Percentiles rank a stretch among this genome's conserved stretches.
phyloP scores from a whole-genome alignment of 2,329 filamentous ascomycete species.

The Incumbomyces lentus region DNA sequence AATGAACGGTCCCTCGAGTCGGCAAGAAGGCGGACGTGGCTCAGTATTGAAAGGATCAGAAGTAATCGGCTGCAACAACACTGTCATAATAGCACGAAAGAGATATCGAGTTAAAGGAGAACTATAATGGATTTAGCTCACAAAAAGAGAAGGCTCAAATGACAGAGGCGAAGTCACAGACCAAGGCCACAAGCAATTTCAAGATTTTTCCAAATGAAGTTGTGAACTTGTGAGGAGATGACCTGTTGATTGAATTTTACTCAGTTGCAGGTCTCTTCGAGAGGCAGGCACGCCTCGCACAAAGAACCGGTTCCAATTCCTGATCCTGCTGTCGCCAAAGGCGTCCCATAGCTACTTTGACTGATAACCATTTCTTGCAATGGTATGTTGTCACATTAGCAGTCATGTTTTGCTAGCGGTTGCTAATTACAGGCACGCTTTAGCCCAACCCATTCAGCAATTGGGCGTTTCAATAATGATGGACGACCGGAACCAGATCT shows the following conservation, averaged over 20 bases:
- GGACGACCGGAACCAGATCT: too few species aligned
- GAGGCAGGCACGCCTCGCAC: too few species aligned
- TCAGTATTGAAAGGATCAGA: not conserved
- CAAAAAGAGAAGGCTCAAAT: conserved; percentile 2
- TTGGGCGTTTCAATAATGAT: too few species aligned
- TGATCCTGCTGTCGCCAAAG: too few species aligned
- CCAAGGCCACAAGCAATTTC: conserved; percentile 6
- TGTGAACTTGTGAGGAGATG: not conserved
- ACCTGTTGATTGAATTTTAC: not conserved
- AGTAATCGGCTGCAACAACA: conserved; percentile 1
- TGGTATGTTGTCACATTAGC: too few species aligned
- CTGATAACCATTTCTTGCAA: too few species aligned
- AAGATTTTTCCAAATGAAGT: conserved; percentile 8
- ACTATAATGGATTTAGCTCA: conserved; percentile 1
- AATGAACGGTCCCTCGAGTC: not conserved
- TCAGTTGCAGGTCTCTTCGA: too few species aligned
- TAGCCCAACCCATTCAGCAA: too few species aligned
- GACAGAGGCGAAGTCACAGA: conserved; percentile 7
- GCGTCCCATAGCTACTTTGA: too few species aligned
- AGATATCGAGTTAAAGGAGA: conserved; percentile 1
- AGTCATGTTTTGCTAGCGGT: too few species aligned
- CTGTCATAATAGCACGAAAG: conserved; percentile 1
- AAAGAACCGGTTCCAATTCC: too few species aligned
- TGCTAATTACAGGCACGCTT: too few species aligned
- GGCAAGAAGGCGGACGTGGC: not conserved